These are phyloP conservation scores for Vitis riparia DNA, from an alignment of 164 flowering plant species.

Conservation along the genomic window DNA sequence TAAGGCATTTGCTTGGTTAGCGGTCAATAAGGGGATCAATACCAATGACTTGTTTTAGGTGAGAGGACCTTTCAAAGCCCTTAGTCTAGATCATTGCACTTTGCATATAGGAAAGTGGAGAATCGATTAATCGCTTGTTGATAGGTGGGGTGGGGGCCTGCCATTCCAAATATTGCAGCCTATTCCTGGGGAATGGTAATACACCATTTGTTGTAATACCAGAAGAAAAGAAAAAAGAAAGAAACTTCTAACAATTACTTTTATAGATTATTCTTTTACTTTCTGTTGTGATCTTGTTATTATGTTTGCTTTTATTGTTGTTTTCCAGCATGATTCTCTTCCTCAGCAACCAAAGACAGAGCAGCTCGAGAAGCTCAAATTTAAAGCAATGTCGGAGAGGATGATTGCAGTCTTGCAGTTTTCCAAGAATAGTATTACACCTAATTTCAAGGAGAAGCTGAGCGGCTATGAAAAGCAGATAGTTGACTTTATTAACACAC, in stretches of 20 bases:
- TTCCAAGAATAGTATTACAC: slow-evolving; percentile 42
- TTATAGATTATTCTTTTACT: neutral
- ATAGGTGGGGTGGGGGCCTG: too few species aligned
- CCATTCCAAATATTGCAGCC: too few species aligned
- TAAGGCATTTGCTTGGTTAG: too few species aligned
- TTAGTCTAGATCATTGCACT: too few species aligned
- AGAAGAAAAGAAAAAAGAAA: neutral
- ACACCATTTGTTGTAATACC: too few species aligned
- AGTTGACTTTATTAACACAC: slow-evolving; percentile 34
- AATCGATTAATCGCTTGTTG: too few species aligned
- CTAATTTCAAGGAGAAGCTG: slow-evolving; percentile 60
- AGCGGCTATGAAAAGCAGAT: slow-evolving; percentile 68
- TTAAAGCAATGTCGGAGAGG: slow-evolving; percentile 60
- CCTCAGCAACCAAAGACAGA: slow-evolving; percentile 60
- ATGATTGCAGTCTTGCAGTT: slow-evolving; percentile 45
- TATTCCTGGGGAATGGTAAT: too few species aligned
- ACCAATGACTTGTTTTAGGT: too few species aligned
- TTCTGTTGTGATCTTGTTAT: neutral
- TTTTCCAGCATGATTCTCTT: slow-evolving; percentile 62
- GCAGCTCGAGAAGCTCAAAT: slow-evolving; percentile 60
- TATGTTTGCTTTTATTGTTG: neutral
- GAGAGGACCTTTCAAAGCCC: too few species aligned
- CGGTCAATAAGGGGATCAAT: too few species aligned
- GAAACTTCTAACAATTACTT: neutral
- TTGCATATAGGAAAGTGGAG: too few species aligned